phyloP scores from a whole-genome alignment of 2,329 filamentous ascomycete genomes.

The Fusarium abutilonis region DNA sequence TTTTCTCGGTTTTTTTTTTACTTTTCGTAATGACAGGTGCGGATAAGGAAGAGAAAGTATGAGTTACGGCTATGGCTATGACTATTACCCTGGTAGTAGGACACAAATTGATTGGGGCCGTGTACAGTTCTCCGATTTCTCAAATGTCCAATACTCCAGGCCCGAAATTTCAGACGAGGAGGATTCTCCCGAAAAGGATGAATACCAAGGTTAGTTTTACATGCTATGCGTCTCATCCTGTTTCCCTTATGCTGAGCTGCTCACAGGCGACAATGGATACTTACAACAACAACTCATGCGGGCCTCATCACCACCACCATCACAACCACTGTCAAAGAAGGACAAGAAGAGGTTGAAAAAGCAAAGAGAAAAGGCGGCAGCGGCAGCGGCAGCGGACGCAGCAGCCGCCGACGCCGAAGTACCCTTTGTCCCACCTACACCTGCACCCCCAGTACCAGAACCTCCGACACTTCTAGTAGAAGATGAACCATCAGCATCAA shows the following conservation, averaged over 20 bases:
- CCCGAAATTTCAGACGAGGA: constrained; percentile 55
- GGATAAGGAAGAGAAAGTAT: constrained; percentile 54
- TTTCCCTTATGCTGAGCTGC: constrained; percentile 2
- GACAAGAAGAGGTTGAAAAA: constrained; percentile 34
- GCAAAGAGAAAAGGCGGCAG: constrained; percentile 24
- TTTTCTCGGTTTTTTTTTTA: background rate
- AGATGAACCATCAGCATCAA: constrained; percentile 11
- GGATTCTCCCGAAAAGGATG: constrained; percentile 38
- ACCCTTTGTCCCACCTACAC: constrained; percentile 4
- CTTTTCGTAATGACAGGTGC: constrained; percentile 43
- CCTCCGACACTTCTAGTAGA: constrained; percentile 21
- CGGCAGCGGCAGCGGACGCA: constrained; percentile 4
- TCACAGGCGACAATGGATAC: constrained; percentile 25
- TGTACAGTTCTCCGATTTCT: constrained; percentile 57
- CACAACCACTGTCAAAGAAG: constrained; percentile 33
- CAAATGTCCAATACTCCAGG: constrained; percentile 55
- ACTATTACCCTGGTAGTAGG: constrained; percentile 54
- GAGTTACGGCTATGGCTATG: constrained; percentile 50
- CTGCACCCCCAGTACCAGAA: constrained; percentile 17
- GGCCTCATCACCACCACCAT: constrained; percentile 13
- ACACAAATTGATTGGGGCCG: constrained; percentile 52
- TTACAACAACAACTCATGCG: constrained; percentile 15
- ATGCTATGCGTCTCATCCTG: background rate
- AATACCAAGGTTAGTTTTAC: constrained; percentile 33
- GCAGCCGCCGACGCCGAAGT: constrained; percentile 13